A percentile compares a stretch with the other conserved stretches of the same genome.
phyloP scores from a whole-genome alignment of 148 eudicot species.

The Fagopyrum homotropicum region DNA sequence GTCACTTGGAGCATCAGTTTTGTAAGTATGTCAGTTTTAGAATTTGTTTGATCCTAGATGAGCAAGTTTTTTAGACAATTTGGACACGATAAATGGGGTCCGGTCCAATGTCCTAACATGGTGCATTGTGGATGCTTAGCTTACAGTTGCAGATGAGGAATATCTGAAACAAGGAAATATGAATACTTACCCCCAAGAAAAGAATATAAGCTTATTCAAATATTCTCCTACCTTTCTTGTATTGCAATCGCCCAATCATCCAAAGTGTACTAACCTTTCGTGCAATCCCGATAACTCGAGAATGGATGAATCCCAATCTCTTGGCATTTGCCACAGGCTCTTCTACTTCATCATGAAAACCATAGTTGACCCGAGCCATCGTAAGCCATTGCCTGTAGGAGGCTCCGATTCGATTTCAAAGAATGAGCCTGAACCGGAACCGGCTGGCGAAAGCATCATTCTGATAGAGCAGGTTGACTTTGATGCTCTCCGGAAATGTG shows the following conservation, averaged over 20 bases:
- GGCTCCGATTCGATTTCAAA: slow-evolving; percentile 9
- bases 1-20: neutral
- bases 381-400: neutral
- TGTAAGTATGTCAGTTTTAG: slow-evolving; percentile 6
- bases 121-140: slow-evolving; percentile 5
- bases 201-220: neutral
- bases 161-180: slow-evolving; percentile 3
- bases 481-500: neutral
- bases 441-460: neutral
- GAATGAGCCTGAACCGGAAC: slow-evolving; percentile 19
- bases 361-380: slow-evolving; percentile 18
- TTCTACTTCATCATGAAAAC: slow-evolving; percentile 33
- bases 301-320: slow-evolving; percentile 14
- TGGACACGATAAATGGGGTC: neutral
- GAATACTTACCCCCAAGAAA: neutral
- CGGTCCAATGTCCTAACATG: neutral
- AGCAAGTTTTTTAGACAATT: neutral
- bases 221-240: slow-evolving; percentile 6
- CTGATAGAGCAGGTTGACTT: neutral
- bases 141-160: slow-evolving; percentile 1
- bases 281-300: neutral
- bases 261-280: neutral
- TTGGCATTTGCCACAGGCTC: slow-evolving; percentile 29
- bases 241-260: neutral
- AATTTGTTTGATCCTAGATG: slow-evolving; percentile 1